Evolutionary conservation across 2,329 filamentous ascomycete genomes (phyloP).

Genomic region (Xylariaceae sp.): DNA sequence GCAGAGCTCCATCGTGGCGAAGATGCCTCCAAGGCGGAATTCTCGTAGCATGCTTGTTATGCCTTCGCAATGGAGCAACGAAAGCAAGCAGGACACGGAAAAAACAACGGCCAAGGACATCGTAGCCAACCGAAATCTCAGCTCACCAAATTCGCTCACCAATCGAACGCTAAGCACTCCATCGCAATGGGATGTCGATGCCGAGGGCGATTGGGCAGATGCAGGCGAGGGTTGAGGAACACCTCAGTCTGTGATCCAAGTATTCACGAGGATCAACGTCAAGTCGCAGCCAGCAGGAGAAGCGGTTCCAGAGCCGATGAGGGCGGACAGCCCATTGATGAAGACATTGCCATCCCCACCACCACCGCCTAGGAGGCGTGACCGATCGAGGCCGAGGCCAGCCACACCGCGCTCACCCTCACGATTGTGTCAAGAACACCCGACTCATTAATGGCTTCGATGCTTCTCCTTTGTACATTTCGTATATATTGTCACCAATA

Average conservation of each 20-base stretch:
- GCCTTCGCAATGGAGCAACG: constrained; percentile 10
- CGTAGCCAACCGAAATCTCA: constrained; percentile 1
- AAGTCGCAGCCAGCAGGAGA: constrained; percentile 14
- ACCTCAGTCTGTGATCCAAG: constrained; percentile 11
- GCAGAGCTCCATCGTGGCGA: constrained; percentile 11
- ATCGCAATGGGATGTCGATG: constrained; percentile 14
- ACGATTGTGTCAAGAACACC: no score
- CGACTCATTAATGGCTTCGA: no score
- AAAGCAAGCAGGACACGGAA: background rate
- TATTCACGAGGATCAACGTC: constrained; percentile 12
- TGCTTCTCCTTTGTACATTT: no score
- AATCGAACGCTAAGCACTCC: constrained; percentile 9
- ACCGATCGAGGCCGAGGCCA: no score
- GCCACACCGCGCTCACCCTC: no score
- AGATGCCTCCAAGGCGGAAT: background rate
- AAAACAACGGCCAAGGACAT: background rate
- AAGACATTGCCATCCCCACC: background rate
- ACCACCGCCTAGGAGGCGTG: constrained; percentile 4
- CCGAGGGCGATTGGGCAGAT: constrained; percentile 2
- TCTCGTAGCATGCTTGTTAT: constrained; percentile 12
- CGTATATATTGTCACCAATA: no score
- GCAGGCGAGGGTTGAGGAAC: background rate
- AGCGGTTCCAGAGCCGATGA: no score
- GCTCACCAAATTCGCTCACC: constrained; percentile 3
- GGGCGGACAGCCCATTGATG: no score